A percentile compares a stretch with the other conserved stretches of the same genome.
phyloP scores from a whole-genome alignment of 2,329 filamentous ascomycete species.

The Macrophomina phaseolina region DNA sequence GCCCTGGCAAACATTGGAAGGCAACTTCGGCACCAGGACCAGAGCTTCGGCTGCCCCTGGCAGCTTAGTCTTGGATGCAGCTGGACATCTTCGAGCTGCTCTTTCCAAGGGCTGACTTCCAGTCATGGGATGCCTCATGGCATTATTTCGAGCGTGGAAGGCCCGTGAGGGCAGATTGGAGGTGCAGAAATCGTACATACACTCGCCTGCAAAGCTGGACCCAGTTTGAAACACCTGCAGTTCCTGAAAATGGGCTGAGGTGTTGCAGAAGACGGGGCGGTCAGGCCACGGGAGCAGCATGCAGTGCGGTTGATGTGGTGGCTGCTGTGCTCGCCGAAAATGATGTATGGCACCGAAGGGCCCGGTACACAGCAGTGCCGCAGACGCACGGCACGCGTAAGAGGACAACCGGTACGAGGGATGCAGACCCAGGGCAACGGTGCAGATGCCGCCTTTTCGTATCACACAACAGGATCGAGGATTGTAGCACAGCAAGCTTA shows the following conservation, averaged over 20 bases:
- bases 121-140: background rate
- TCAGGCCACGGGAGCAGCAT: background rate
- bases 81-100: background rate
- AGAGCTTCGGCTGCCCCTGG: background rate
- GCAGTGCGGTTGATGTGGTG: slow-evolving; percentile 19
- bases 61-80: background rate
- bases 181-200: slow-evolving; percentile 1
- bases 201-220: slow-evolving; percentile 7
- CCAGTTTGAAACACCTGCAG: slow-evolving; percentile 9
- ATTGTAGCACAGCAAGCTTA: slow-evolving; percentile 16
- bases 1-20: background rate
- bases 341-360: slow-evolving; percentile 11
- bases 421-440: slow-evolving; percentile 3
- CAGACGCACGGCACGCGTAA: slow-evolving; percentile 18
- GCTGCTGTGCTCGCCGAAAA: slow-evolving; percentile 9
- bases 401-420: slow-evolving; percentile 16
- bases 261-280: slow-evolving; percentile 6
- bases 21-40: background rate
- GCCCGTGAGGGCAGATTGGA: background rate
- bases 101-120: background rate
- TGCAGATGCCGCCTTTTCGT: slow-evolving; percentile 9
- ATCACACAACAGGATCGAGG: slow-evolving; percentile 1
- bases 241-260: slow-evolving; percentile 10
- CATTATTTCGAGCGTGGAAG: background rate
- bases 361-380: slow-evolving; percentile 7